Base-by-base conservation (phyloP, 805 yeast genomes). In the Pichia gijzeniarum region DNA sequence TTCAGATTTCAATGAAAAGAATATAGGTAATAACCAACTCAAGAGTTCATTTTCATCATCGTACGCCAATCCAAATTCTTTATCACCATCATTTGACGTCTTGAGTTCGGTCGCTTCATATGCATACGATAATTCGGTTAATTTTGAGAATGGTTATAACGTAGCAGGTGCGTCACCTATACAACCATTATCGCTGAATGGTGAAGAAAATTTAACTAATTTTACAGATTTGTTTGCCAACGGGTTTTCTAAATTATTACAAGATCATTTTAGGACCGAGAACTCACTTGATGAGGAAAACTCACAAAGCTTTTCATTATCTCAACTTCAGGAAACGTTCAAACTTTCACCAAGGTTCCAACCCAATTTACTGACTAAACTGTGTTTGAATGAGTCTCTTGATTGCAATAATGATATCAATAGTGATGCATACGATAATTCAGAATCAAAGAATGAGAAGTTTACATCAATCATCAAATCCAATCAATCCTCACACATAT, bases 191-290 rank as follows among this genome's bases (percentile, higher is more conserved):
- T 40, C 47, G 6, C 38, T 44, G 31, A 44, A 38, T 30, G 44
- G 44, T 13, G 48, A 48, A 35, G 48, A 44, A 19, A 38, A 37
- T 22, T 19, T 35, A 8, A 30, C 35, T 3, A 38, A 35, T 38
- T 44, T 50, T 38, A 31, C 46, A n/a, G 56, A 54, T 18, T 18
- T 56, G 14, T 58, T 61, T 39, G 57, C 65, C 7, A 58, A 57
- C 3, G 53, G 47, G 12, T 59, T 58, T 32, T 44, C 61, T 2
- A 53, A 45, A 40, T 41, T 56, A 8, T 41, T 61, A 7, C 58
- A 52, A 45, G 59, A 59, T 14, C 55, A 52, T 37, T 37, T 58
- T 30, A 45, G 44, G 33, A 37, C 39, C 2, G 51, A 43, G 25
- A 27, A 17, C 37, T 22, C 28, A 18, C 19, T 8, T 9, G 13